Percentiles rank a stretch among this genome's conserved stretches.
Conservation (phyloP, 345 rosid genomes). For the Lepidium sativum region DNA sequence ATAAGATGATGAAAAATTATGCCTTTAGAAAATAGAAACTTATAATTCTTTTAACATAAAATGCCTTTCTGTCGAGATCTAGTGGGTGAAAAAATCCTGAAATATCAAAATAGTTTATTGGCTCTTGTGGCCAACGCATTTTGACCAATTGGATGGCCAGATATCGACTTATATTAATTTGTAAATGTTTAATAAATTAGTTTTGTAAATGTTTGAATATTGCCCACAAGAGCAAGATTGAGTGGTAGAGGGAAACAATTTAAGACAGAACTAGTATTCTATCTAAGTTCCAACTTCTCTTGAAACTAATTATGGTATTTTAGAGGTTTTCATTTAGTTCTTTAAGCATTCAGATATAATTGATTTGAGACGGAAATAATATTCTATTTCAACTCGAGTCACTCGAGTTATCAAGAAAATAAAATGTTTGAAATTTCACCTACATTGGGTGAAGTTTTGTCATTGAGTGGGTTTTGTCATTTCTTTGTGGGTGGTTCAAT, state of each 20-base stretch:
- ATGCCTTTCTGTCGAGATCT: not conserved
- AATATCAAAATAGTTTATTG: not conserved
- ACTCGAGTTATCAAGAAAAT: too few relatives aligned
- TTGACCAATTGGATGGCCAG: not conserved
- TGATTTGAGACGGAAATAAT: too few relatives aligned
- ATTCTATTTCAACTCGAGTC: too few relatives aligned
- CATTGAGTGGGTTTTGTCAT: conserved; percentile 4
- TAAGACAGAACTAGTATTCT: too few relatives aligned
- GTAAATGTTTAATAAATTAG: not conserved
- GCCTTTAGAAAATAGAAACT: not conserved
- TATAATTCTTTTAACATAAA: too few relatives aligned
- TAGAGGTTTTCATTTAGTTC: too few relatives aligned
- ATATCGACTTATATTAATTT: not conserved
- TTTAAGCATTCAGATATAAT: too few relatives aligned
- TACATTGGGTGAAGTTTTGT: conserved; percentile 2
- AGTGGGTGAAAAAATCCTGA: conserved; percentile 13
- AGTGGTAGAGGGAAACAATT: too few relatives aligned
- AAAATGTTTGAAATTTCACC: not conserved
- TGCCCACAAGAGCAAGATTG: too few relatives aligned
- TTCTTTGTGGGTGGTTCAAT: not conserved
- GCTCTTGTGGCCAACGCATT: conserved; percentile 16
- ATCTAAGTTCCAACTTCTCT: too few relatives aligned
- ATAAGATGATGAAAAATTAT: not conserved
- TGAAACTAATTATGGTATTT: too few relatives aligned
- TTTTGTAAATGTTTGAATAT: not conserved